Conservation (phyloP, 1,284 basidiomycete species). For the Kalmanozyma brasiliensis region DNA sequence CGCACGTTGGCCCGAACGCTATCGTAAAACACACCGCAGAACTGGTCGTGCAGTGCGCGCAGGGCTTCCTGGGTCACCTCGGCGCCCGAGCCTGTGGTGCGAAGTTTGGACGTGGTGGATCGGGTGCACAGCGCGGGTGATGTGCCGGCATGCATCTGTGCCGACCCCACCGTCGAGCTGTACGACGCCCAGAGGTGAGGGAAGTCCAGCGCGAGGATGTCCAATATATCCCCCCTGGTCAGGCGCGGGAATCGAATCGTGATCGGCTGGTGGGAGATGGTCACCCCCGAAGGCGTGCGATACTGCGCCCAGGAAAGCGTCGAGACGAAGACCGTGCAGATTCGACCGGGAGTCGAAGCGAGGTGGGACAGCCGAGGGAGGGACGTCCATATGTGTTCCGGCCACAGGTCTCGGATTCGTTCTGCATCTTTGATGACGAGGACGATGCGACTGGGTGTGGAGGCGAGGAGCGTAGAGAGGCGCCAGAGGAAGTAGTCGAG, state of each 20-base stretch:
- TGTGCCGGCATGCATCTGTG: conserved; percentile 35
- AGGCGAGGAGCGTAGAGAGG: conserved; percentile 16
- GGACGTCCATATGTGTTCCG: conserved; percentile 56
- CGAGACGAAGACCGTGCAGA: conserved; percentile 49
- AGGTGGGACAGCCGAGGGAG: conserved; percentile 49
- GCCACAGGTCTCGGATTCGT: conserved; percentile 61
- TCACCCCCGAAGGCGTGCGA: conserved; percentile 43
- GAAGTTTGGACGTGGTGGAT: conserved; percentile 13
- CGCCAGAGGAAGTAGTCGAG: conserved; percentile 45
- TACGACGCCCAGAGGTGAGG: conserved; percentile 31
- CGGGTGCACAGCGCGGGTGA: conserved; percentile 27
- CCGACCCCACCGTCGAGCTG: conserved; percentile 20
- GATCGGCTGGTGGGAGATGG: conserved; percentile 50
- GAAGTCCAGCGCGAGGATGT: conserved; percentile 45
- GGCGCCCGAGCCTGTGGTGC: conserved; percentile 9
- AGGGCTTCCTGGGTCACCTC: conserved; percentile 16
- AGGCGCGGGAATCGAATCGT: conserved; percentile 49
- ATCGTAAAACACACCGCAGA: conserved; percentile 56
- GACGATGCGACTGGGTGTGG: conserved; percentile 21
- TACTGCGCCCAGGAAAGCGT: conserved; percentile 53
- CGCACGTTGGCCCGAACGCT: conserved; percentile 48
- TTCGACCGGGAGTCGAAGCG: conserved; percentile 30
- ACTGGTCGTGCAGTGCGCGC: conserved; percentile 37
- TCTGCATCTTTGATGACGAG: conserved; percentile 57
- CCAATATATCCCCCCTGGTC: conserved; percentile 38